Base-by-base conservation (phyloP, 83 land plant genomes). In the Picea abies region DNA sequence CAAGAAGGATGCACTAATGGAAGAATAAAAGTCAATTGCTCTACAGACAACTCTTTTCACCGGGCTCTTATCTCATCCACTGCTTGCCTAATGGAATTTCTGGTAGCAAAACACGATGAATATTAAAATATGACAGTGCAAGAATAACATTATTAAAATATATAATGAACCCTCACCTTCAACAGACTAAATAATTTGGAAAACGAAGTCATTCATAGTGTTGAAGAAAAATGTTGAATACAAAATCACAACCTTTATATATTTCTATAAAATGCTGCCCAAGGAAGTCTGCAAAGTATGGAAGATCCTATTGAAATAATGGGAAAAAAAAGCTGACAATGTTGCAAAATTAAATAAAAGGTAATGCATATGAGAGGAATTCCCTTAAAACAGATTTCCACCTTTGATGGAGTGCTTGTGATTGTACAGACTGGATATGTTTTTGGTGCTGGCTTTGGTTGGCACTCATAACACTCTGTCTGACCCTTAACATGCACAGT, bases 401-500 rank as follows among this genome's bases (percentile, higher is more conserved):
- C 99, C 99, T 98, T 98, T 68, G 99, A 98, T 15, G 99, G 99
- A 73, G 99, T 98, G 75, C 93, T 98, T 16, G 99, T 98, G 80
- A 98, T 98, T 20, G 99, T 98, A 85, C 99, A 98, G 22, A 98
- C 98, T 78, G 99, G 99, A 89, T 94, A 98, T n/a, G 96, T 90
- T 78, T 98, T 98, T 52, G 99, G 99, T 60, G 98, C 87, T 35
- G 98, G 96, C 79, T 98, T 98, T 66, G 96, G 89, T 76, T 98
- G 97, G 87, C 99, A 98, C 87, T 98, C 99, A 80, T 98, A 98
- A 85, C 99, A 98, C 80, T 96, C 99, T 71, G 99, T 96, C 77
- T 81, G 89, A n/a, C 94, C 99, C 84, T 98, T 98, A 2, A 93
- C 82, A 87, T 98, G 99, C 3, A 98, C 99, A 58, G 99, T 95